Base-by-base conservation (phyloP, 31 red algal species). In the Asparagopsis taxiformis region DNA sequence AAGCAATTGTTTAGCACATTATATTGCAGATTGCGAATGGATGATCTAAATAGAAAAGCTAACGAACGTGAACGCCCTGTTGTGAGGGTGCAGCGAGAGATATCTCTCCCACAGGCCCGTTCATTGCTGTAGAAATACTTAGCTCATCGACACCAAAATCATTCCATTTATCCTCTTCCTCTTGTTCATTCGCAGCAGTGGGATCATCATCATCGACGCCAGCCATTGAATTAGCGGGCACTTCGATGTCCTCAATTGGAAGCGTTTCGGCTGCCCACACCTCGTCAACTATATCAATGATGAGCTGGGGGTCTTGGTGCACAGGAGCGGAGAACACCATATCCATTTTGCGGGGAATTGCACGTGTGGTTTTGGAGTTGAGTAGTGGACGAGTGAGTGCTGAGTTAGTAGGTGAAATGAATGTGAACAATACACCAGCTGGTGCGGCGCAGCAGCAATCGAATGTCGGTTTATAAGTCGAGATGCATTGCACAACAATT, bases 91-190 rank as follows among this genome's bases (percentile, higher is more conserved):
- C n/a, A n/a, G n/a, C n/a, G n/a, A n/a, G n/a, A n/a, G n/a, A n/a
- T n/a, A n/a, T n/a, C n/a, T n/a, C n/a, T n/a, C n/a, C n/a, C n/a
- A n/a, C n/a, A n/a, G n/a, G n/a, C 56, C 9, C 16, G 56, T 60
- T 60, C 11, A 20, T 9, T 60, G 9, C 11, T 60, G 9, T 9
- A 9, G 8, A 16, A 44, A 51, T 16, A 5, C 39, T 7, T 7
- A 82, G 54, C 15, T 72, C 53, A 38, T 85, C 80, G 30, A 85
- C 30, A 20, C 49, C 80, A 20, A 85, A 38, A 67, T 85, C 68
- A 26, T 62, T 74, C 80, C 80, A 85, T 29, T 75, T 74, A 31
- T 65, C 64, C 11, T 73, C 80, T 33, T 74, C 80, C 32, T 85
- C 68, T 38, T 64, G 32, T 44, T 74, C 80, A 31, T 73, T 46